Evolutionary conservation across 1,284 basidiomycete species (phyloP).

Genomic region (Naganishia liquefaciens): DNA sequence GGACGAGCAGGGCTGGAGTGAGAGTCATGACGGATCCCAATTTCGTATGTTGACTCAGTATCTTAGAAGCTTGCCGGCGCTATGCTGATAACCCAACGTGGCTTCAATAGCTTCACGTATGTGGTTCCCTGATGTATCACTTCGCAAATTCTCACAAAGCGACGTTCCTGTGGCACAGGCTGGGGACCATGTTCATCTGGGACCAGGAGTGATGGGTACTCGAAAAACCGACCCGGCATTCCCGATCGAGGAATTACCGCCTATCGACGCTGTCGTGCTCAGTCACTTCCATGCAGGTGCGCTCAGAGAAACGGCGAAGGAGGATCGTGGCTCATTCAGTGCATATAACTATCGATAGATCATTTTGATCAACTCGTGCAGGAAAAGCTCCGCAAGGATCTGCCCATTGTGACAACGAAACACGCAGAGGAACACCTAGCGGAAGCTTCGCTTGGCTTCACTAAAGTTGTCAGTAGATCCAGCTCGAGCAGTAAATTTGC

Average conservation of each 20-base stretch:
- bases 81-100: not conserved
- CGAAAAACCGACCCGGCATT: slow-evolving; percentile 33
- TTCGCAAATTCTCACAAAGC: not conserved
- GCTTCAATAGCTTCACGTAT: slow-evolving; percentile 5
- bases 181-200: slow-evolving; percentile 35
- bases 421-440: slow-evolving; percentile 33
- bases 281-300: slow-evolving; percentile 34
- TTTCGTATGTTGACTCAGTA: slow-evolving; percentile 22
- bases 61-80: not conserved
- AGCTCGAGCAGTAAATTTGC: not conserved
- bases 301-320: too few relatives aligned
- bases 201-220: slow-evolving; percentile 33
- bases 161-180: slow-evolving; percentile 13
- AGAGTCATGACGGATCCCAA: slow-evolving; percentile 35
- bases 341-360: slow-evolving; percentile 18
- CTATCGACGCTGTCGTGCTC: slow-evolving; percentile 34
- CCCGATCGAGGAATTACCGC: slow-evolving; percentile 31
- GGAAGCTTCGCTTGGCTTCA: slow-evolving; percentile 34
- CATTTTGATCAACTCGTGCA: slow-evolving; percentile 36
- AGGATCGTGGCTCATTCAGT: not conserved
- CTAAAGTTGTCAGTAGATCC: slow-evolving; percentile 33
- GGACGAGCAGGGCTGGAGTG: slow-evolving; percentile 28
- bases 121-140: not conserved
- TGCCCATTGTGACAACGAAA: slow-evolving; percentile 33
- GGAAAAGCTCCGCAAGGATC: slow-evolving; percentile 32